A percentile compares a stretch with the other conserved stretches of the same genome.
phyloP scores from a whole-genome alignment of 2,329 filamentous ascomycete genomes.

The Penicillium sp. region DNA sequence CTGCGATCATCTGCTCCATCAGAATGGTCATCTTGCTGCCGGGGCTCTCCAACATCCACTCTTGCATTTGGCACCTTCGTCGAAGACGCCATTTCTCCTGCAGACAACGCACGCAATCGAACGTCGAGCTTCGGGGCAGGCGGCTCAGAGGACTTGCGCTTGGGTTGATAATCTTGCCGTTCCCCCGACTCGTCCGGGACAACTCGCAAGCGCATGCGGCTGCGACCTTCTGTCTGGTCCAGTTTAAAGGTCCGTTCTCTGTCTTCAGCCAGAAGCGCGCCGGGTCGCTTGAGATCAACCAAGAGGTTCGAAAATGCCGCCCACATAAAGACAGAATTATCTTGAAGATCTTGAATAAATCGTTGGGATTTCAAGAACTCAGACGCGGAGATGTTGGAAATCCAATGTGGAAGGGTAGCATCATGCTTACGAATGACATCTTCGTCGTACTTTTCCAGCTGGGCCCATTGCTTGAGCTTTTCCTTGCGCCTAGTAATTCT shows the following conservation, averaged over 20 bases:
- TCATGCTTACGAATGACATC: constrained; percentile 76
- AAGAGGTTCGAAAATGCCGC: constrained; percentile 74
- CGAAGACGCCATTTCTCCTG: constrained; percentile 39
- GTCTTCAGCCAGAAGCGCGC: constrained; percentile 68
- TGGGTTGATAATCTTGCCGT: constrained; percentile 75
- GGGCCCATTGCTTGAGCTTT: constrained; percentile 71
- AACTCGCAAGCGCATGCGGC: constrained; percentile 85
- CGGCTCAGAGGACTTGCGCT: constrained; percentile 60
- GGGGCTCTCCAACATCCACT: constrained; percentile 26
- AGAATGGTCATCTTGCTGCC: constrained; percentile 26
- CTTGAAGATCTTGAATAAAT: constrained; percentile 84
- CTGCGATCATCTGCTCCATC: constrained; percentile 34
- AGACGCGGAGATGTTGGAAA: constrained; percentile 88
- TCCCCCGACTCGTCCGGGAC: constrained; percentile 67
- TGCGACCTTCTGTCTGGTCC: constrained; percentile 90
- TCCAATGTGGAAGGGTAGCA: constrained; percentile 81
- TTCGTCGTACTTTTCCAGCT: constrained; percentile 61
- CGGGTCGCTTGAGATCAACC: constrained; percentile 68
- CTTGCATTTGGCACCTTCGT: constrained; percentile 31
- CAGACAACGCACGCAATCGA: constrained; percentile 34
- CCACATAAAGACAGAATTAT: constrained; percentile 72
- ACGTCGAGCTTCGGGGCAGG: constrained; percentile 44
- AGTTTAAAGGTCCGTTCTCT: constrained; percentile 74
- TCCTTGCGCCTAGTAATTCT: constrained; percentile 73
- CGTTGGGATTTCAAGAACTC: constrained; percentile 90